Base-by-base conservation (phyloP, 345 rosid genomes). In the Aquilaria sinensis region DNA sequence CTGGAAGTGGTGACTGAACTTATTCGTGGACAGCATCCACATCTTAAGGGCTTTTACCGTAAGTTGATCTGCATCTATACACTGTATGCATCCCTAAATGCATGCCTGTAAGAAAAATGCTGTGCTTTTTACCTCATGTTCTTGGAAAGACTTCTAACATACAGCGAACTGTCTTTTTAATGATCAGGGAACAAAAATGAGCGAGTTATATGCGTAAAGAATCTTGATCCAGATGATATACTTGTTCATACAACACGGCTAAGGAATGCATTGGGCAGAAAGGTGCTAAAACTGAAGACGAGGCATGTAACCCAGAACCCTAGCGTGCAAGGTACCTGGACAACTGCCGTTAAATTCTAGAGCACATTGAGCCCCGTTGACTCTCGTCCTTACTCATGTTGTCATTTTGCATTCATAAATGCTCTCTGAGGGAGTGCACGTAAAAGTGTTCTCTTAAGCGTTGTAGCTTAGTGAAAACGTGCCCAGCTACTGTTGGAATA, bases 271-370 rank as follows among this genome's bases (percentile, higher is more conserved):
- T 57, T 88, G 63, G 99, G 97, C 51, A 82, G 96, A 72, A 90
- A 90, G 67, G 97, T 90, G 45, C 75, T 85, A 56, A 86, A 88
- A 69, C 74, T 88, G 50, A 83, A 73, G 73, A 94, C 97, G 0
- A 80, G 95, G 60, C 92, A 90, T 63, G 83, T 86, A 15, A 90
- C 92, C 33, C 78, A 78, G 58, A 86, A 86, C 53, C 97, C 96
- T 0, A 86, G 96, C 12, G 97, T 90, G 61, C 97, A 90, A 71
- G 99, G 96, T 60, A 88, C 92, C 0, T 88, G 99, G 99, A 75
- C 90, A 2, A 85, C 99, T 2, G 86, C 71, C 8, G 56, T 79
- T 67, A 72, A 79, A n/a, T 74, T 82, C 68, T 87, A 77, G 84
- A 33, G 31, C 61, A 31, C 53, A 61, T 9, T n/a, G 9, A 37